Evolutionary conservation across 2,329 filamentous ascomycete species (phyloP), one percentile per base, ranked within the genome.

Genomic region (Raffaelea ambrosiae): DNA sequence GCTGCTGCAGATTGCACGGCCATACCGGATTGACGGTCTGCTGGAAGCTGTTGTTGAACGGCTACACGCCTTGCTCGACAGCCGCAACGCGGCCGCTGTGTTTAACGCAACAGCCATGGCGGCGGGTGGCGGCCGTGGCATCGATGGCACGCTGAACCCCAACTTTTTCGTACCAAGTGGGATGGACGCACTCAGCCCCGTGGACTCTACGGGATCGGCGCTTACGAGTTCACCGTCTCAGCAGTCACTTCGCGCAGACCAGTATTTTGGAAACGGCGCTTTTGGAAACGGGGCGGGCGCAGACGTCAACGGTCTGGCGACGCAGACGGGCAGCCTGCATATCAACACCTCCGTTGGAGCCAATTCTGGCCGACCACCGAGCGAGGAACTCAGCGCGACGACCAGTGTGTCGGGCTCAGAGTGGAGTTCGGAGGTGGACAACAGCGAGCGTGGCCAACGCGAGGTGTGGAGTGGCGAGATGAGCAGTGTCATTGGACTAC

Each of bases 41-140:
- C 72, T 97, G 1, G 93, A 98, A 67, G 88, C 88, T 1, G 88
- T 94, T 2, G 88, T 97, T 10, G 89, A 97, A 64, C 81, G 91
- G 8, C 74, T 98, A 0, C 93, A 98, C 59, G 77, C 86, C 26
- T 79, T 94, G 1, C 78, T 98, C 4, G 93, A 98, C 63, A 93
- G 88, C 43, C 79, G 91, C 42, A 98, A 97, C 56, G 91, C 93
- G 0, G 93, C 93, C 0, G 93, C 93, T 5, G 90, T 98, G 0
- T 98, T 98, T 72, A 98, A 98, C 55, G 93, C 93, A 0, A 93
- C 91, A 0, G 93, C 93, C 46, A 97, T 97, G 93, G 93, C 90
- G 1, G 93, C 93, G 1, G 93, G 93, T 11, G 90, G 93, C 22
- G 93, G 93, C 0, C 81, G 89, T 43, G 86, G 87, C 43, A 87